Percentiles rank a stretch among this genome's conserved stretches.
Evolutionary conservation across 441 rosid species (phyloP).

Genomic region (Brassica balearica): DNA sequence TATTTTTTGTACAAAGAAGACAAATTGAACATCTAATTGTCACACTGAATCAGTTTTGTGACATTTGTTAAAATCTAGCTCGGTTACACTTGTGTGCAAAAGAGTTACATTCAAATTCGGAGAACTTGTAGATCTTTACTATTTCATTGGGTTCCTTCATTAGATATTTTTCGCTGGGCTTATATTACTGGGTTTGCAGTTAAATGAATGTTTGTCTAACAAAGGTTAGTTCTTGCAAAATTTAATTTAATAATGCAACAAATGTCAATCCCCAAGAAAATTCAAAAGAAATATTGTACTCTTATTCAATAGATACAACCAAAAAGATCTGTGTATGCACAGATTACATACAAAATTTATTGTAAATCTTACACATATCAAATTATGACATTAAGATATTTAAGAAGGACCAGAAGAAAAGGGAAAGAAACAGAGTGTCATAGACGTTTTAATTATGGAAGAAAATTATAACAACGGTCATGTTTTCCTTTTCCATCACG

Average conservation of each 20-base stretch:
- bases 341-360: background rate
- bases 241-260: too few relatives aligned
- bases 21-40: background rate
- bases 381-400: background rate
- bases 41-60: background rate
- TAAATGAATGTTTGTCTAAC: background rate
- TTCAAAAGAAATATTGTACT: background rate
- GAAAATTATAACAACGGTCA: conserved; percentile 32
- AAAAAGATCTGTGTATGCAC: background rate
- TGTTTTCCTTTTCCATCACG: conserved; percentile 31
- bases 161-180: background rate
- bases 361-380: conserved; percentile 2
- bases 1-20: background rate
- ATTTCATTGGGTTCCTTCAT: background rate
- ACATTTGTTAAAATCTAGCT: background rate
- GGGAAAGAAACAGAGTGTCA: conserved; percentile 4
- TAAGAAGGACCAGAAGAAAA: background rate
- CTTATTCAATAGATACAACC: background rate
- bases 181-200: background rate
- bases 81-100: background rate
- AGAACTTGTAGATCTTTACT: background rate
- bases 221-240: background rate
- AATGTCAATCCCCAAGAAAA: too few relatives aligned
- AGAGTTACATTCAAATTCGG: background rate
- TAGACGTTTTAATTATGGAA: conserved; percentile 20